Conservation (phyloP, 2,329 filamentous ascomycete genomes). For the Purpureocillium lavendulum region DNA sequence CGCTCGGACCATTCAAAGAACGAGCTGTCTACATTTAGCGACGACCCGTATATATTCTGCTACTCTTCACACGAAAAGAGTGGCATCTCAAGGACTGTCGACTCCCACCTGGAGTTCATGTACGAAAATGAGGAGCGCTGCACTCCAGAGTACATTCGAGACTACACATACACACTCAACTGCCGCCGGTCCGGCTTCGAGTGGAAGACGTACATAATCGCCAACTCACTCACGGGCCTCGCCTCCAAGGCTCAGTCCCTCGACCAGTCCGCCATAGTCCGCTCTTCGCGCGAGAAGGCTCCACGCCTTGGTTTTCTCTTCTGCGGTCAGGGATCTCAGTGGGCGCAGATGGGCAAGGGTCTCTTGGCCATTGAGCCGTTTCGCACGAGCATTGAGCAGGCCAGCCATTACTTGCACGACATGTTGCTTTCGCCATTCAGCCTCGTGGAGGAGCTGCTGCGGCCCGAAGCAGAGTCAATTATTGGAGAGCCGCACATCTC, state of each 20-base stretch:
- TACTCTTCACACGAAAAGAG: conserved; percentile 35
- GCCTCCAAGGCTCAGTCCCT: conserved; percentile 14
- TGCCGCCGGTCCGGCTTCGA: conserved; percentile 35
- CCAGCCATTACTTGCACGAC: conserved; percentile 19
- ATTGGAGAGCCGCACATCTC: conserved; percentile 27
- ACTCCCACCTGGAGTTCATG: conserved; percentile 25
- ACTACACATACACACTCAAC: conserved; percentile 38
- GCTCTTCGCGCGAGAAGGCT: conserved; percentile 15
- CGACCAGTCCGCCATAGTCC: conserved; percentile 11
- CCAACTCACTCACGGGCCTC: conserved; percentile 24
- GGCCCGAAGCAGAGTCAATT: conserved; percentile 11
- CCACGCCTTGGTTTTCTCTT: conserved; percentile 32
- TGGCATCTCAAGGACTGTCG: conserved; percentile 26
- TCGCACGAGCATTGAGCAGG: conserved; percentile 26
- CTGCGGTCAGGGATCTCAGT: conserved; percentile 34
- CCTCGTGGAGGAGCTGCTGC: conserved; percentile 27
- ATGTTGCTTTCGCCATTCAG: conserved; percentile 22
- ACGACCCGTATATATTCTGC: conserved; percentile 25
- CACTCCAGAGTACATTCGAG: conserved; percentile 16
- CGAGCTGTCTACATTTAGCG: no score
- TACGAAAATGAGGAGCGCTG: conserved; percentile 4
- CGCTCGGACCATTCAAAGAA: no score
- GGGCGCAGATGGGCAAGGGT: conserved; percentile 32
- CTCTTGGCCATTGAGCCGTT: conserved; percentile 33
- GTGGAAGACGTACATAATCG: conserved; percentile 31